A percentile compares a stretch with the other conserved stretches of the same genome.
phyloP scores from a whole-genome alignment of 306 rosid species.

The Cucurbita ficifolia region DNA sequence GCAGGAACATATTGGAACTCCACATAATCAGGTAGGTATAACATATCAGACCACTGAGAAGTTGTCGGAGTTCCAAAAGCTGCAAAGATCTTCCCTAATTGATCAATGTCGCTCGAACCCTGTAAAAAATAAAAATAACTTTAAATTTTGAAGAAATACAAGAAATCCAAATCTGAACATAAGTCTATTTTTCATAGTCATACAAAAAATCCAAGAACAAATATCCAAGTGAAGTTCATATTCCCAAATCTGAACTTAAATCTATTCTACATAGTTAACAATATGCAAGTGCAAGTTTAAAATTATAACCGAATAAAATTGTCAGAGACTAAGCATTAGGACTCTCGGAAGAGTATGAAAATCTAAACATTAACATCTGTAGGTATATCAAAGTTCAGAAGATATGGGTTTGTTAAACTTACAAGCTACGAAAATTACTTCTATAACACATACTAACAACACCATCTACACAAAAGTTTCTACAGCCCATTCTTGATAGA shows the following conservation, averaged over 20 bases:
- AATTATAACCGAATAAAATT: neutral
- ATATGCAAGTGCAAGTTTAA: neutral
- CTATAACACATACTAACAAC: neutral
- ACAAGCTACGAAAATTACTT: neutral
- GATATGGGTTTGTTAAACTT: neutral
- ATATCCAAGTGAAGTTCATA: neutral
- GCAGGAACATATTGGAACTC: constrained; percentile 89
- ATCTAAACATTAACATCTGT: neutral
- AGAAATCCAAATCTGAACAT: neutral
- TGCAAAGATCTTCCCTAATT: constrained; percentile 82
- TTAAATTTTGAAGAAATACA: neutral
- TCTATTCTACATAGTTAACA: no score
- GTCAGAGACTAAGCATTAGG: neutral
- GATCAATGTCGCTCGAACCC: constrained; percentile 97
- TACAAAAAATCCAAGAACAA: neutral
- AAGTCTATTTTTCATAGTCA: neutral
- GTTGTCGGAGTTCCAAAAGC: constrained; percentile 89
- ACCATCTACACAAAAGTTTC: neutral
- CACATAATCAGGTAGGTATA: constrained; percentile 81
- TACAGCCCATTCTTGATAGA: neutral
- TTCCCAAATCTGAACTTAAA: no score
- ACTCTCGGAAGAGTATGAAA: neutral
- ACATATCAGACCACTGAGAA: constrained; percentile 93
- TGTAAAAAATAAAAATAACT: constrained; percentile 13
- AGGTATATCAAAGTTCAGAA: neutral